These are phyloP conservation scores for Camelina sativa DNA, from an alignment of 345 rosid genomes.

Conservation along the genomic window DNA sequence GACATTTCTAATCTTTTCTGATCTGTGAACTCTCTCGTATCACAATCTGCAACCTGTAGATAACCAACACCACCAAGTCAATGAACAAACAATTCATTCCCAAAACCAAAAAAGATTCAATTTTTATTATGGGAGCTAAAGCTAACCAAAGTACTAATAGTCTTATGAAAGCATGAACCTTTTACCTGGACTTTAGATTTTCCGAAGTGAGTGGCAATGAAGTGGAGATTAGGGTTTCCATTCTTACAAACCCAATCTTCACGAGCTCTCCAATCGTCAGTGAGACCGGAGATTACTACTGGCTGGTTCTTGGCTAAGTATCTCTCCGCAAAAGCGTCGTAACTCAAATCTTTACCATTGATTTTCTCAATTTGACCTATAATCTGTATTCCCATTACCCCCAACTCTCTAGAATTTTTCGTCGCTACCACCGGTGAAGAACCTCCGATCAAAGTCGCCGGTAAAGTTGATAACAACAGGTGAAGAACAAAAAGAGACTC, in stretches of 20 bases:
- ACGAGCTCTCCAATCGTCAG: constrained; percentile 83
- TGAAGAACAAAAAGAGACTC: background rate
- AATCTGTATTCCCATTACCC: constrained; percentile 63
- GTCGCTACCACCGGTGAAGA: background rate
- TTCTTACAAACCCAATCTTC: constrained; percentile 68
- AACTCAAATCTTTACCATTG: constrained; percentile 67
- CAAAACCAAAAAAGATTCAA: background rate
- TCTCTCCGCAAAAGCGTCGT: constrained; percentile 62
- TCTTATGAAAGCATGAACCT: constrained; percentile 1
- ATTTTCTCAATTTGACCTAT: constrained; percentile 69
- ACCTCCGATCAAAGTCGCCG: constrained; percentile 9
- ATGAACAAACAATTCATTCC: constrained; percentile 1
- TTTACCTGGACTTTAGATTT: constrained; percentile 80
- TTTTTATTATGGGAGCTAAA: background rate
- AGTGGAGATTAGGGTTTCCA: constrained; percentile 65
- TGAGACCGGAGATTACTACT: constrained; percentile 71
- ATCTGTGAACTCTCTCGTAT: constrained; percentile 72
- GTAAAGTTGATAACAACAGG: background rate
- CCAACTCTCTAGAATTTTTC: background rate
- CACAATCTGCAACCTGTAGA: constrained; percentile 84
- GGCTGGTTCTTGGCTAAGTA: constrained; percentile 77
- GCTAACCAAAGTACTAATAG: background rate
- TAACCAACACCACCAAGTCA: constrained; percentile 14
- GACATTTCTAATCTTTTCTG: constrained; percentile 88
- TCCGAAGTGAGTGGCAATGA: constrained; percentile 72